Evolutionary conservation across 768 basidiomycete genomes (phyloP), one percentile per base, ranked within the genome.

Genomic region (Trametes sanguinea): DNA sequence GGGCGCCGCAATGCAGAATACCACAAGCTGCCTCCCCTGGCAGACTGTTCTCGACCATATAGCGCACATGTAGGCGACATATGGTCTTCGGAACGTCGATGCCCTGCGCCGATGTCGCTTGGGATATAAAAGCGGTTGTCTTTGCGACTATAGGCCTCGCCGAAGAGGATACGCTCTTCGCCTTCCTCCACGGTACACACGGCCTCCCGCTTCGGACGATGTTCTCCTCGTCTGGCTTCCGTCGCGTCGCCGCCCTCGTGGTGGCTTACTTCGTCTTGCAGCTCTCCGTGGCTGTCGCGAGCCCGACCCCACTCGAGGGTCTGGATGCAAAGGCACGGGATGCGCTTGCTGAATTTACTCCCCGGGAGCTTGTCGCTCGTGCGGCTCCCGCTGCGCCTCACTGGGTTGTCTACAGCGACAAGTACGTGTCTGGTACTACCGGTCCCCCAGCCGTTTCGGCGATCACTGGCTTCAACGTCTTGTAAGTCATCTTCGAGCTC

Each of bases 341-440:
- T 39, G 51, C 44, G 17, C 58, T 60, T n/a, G 44, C 50, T 16
- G 58, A 60, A 22, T 29, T 55, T 47, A 53, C 50, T n/a, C 50
- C 55, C 37, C 58, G 58, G 16, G 63, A 54, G n/a, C 51, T 60
- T 14, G 59, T 39, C 4, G 33, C 60, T 37, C 60, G 68, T 10
- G 57, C 59, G 53, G 52, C 66, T 11, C 67, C 68, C 2, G 71
- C 69, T 8, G 70, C 77, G 3, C 79, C 79, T 2, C 75, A 75
- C 61, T 81, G 75, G 54, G 78, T 79, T 4, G 69, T 74, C 35
- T 77, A 80, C 57, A 73, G 71, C 52, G 78, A 80, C 64, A 66
- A 71, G 66, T 76, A 65, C 58, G 69, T 74, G n/a, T 68, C 76
- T 17, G 76, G 77, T 3, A 65, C 72, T n/a, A 76, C 74, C 17